Base-by-base conservation (phyloP, 768 basidiomycete genomes). In the Serendipita sp. region DNA sequence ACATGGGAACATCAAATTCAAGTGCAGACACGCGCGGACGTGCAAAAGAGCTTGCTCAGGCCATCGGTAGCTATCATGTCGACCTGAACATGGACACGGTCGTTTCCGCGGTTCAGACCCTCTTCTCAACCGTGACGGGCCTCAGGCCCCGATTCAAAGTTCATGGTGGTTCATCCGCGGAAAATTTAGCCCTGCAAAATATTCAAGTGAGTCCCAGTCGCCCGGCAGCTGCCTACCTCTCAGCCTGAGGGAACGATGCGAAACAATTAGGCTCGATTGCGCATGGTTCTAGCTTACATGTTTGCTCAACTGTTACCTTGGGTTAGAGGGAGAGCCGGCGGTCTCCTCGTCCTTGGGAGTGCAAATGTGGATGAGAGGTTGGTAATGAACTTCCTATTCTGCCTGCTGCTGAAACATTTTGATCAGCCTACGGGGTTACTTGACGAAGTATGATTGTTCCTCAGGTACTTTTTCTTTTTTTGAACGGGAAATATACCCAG, bases 1-100 rank as follows among this genome's bases (percentile, higher is more conserved):
- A 95, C 75, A 98, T 99, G 96, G 95, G 95, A 3, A 99, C 96
- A 0, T 90, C 93, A 73, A 94, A 98, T 73, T 97, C 95, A 4
- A 91, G 86, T 66, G 73, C 73, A 0, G 96, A 96, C 70, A 98
- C 96, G 4, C 78, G 92, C 10, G 76, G 79, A 67, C 79, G 96
- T 38, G 96, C 96, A 0, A 94, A 90, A 72, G 84, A 88, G 48
- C 81, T 99, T 2, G 83, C 89, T 3, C 80, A 85, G 45, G 88
- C 91, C 0, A 94, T 99, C 64, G 95, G 95, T 71, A 88, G 93
- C 70, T 97, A 97, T 74, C 95, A 98, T 72, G 76, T 86, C 56
- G 92, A 98, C 71, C 74, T 99, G 65, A 95, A 98, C 74, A 99
- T 98, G 94, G 95, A 98, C 74, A 78, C 83, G 0, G 73, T 97